A percentile compares a stretch with the other conserved stretches of the same genome.
phyloP scores from a whole-genome alignment of 306 rosid genomes.

The Medicago lupulina region DNA sequence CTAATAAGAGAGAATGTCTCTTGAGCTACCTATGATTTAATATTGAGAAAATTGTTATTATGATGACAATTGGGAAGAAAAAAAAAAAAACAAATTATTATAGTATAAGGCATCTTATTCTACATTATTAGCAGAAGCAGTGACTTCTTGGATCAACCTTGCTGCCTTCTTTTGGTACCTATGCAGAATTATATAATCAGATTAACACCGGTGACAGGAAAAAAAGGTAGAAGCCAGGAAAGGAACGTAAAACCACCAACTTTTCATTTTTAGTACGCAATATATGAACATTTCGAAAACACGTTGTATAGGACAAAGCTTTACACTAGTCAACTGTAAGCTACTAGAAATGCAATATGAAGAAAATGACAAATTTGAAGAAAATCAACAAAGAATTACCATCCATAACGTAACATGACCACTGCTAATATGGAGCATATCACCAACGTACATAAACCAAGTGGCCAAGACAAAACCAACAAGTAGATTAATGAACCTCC shows the following conservation, averaged over 20 bases:
- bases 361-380: slow-evolving; percentile 37
- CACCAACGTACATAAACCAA: slow-evolving; percentile 78
- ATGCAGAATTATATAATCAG: slow-evolving; percentile 39
- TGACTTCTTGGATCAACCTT: slow-evolving; percentile 78
- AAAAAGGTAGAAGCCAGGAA: neutral
- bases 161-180: slow-evolving; percentile 97
- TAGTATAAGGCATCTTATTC: slow-evolving; percentile 37
- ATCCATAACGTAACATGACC: slow-evolving; percentile 78
- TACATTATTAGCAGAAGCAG: slow-evolving; percentile 96
- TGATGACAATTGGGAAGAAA: slow-evolving; percentile 10
- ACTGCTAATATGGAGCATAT: slow-evolving; percentile 78
- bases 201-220: slow-evolving; percentile 26
- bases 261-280: neutral
- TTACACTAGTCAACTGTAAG: slow-evolving; percentile 1
- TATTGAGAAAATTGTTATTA: slow-evolving; percentile 21
- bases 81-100: slow-evolving; percentile 1
- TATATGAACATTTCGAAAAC: neutral
- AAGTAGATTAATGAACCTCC: slow-evolving; percentile 81
- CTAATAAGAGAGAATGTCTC: slow-evolving; percentile 91
- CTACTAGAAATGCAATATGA: slow-evolving; percentile 28
- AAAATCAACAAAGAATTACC: slow-evolving; percentile 53
- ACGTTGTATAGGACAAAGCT: neutral
- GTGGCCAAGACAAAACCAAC: slow-evolving; percentile 86
- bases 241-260: neutral
- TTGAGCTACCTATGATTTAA: slow-evolving; percentile 78